These are phyloP conservation scores for Diplocarpon rosae DNA, from an alignment of 2,329 filamentous ascomycete species.

Conservation along the genomic window DNA sequence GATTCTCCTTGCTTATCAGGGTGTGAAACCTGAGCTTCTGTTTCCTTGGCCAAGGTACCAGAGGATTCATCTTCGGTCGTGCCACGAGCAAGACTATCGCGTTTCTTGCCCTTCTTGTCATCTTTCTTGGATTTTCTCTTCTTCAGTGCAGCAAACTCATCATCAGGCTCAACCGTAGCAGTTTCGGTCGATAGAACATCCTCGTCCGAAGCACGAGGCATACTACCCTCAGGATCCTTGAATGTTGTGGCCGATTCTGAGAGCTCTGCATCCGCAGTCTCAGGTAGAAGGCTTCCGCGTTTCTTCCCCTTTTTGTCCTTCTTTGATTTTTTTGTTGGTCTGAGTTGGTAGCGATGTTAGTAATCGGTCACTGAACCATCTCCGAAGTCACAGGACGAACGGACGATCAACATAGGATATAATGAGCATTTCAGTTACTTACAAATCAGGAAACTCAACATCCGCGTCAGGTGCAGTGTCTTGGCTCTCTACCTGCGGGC, in stretches of 20 bases:
- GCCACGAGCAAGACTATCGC: slow-evolving; percentile 4
- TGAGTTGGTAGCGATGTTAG: background rate
- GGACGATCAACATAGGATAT: background rate
- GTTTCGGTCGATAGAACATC: slow-evolving; percentile 2
- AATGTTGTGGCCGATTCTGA: background rate
- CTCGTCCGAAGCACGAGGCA: background rate
- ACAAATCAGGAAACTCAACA: slow-evolving; percentile 10
- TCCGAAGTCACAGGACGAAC: too few relatives aligned
- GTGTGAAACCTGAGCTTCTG: background rate
- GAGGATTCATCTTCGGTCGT: slow-evolving; percentile 2
- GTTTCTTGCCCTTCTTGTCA: slow-evolving; percentile 17
- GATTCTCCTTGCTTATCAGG: too few relatives aligned
- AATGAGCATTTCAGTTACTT: background rate
- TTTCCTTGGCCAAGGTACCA: slow-evolving; percentile 1
- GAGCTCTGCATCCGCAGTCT: background rate
- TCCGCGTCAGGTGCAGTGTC: slow-evolving; percentile 3
- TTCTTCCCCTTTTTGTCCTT: slow-evolving; percentile 20
- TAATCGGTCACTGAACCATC: background rate
- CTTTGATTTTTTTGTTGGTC: slow-evolving; percentile 14
- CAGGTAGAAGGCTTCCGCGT: slow-evolving; percentile 5
- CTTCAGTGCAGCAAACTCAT: slow-evolving; percentile 11
- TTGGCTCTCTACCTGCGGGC: slow-evolving; percentile 3
- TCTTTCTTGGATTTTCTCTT: slow-evolving; percentile 11
- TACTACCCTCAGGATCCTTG: background rate
- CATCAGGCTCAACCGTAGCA: slow-evolving; percentile 7